Evolutionary conservation across 768 basidiomycete genomes (phyloP).

Genomic region (Kwoniella botswanensis): DNA sequence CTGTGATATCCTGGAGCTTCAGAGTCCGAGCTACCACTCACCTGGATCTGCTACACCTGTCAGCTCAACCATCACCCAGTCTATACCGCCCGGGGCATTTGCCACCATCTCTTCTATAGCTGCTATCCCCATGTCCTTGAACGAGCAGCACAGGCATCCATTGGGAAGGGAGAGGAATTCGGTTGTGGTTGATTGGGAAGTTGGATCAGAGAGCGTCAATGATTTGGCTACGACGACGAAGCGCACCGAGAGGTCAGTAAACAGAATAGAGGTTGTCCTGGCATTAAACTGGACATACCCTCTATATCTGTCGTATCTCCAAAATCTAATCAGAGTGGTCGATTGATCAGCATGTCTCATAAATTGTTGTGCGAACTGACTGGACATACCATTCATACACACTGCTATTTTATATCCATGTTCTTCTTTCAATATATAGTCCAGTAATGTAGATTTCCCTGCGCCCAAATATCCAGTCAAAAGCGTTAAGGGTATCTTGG

Average conservation of each 20-base stretch:
- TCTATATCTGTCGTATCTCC: slow-evolving; percentile 97
- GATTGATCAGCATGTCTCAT: not conserved
- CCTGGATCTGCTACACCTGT: slow-evolving; percentile 96
- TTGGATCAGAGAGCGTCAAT: slow-evolving; percentile 73
- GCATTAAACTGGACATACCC: slow-evolving; percentile 62
- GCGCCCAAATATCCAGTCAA: slow-evolving; percentile 90
- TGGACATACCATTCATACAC: slow-evolving; percentile 80
- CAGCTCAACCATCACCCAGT: slow-evolving; percentile 93
- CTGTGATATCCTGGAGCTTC: slow-evolving; percentile 8
- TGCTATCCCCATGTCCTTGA: slow-evolving; percentile 89
- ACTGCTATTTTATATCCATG: slow-evolving; percentile 97
- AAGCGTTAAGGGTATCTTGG: slow-evolving; percentile 80
- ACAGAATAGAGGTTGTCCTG: not conserved
- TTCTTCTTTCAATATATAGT: slow-evolving; percentile 87
- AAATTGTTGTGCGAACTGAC: slow-evolving; percentile 21
- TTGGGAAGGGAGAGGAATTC: slow-evolving; percentile 85
- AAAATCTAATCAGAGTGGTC: slow-evolving; percentile 62
- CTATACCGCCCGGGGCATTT: slow-evolving; percentile 61
- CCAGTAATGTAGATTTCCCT: slow-evolving; percentile 90
- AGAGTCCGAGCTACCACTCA: slow-evolving; percentile 45
- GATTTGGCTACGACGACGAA: slow-evolving; percentile 69
- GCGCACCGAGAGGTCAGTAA: not conserved
- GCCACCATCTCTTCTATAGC: slow-evolving; percentile 81
- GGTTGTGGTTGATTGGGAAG: slow-evolving; percentile 69
- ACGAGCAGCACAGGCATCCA: slow-evolving; percentile 97